These are phyloP conservation scores for Aspergillus costaricaensis DNA, from an alignment of 2,329 filamentous ascomycete genomes.

Conservation along the genomic window DNA sequence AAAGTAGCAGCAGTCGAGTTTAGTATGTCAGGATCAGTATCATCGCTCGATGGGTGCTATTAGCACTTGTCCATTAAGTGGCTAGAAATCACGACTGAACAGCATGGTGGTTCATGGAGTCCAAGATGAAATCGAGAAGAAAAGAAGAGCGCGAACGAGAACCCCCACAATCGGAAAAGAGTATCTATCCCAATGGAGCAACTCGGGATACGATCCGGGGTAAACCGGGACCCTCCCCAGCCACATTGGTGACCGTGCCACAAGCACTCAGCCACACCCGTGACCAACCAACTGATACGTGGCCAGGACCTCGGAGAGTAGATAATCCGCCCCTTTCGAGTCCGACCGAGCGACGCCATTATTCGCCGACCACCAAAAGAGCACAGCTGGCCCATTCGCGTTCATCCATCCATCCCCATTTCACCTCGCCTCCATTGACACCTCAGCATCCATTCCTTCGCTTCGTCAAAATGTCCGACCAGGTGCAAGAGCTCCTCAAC, in stretches of 20 bases:
- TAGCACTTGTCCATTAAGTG: too few species aligned
- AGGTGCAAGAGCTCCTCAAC: constrained; percentile 26
- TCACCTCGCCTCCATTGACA: constrained; percentile 1
- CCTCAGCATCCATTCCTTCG: not conserved
- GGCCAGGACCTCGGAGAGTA: not conserved
- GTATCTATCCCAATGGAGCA: not conserved
- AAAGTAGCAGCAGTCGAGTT: too few species aligned
- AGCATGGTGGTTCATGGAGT: too few species aligned
- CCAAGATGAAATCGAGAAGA: too few species aligned
- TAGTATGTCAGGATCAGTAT: too few species aligned
- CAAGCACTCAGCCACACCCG: not conserved
- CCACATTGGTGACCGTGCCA: not conserved
- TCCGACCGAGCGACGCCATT: not conserved
- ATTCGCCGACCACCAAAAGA: constrained; percentile 4
- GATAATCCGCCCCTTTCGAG: constrained; percentile 5
- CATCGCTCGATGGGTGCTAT: too few species aligned
- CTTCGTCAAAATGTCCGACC: constrained; percentile 24
- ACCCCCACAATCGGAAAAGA: too few species aligned
- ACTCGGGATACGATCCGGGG: not conserved
- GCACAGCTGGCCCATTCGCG: constrained; percentile 11
- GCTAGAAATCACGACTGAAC: too few species aligned
- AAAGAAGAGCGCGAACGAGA: too few species aligned
- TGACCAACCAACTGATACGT: constrained; percentile 1
- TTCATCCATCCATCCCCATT: not conserved
- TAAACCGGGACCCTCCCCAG: not conserved